These are phyloP conservation scores for Lachancea cidri DNA, from an alignment of 805 yeast species.

Conservation along the genomic window DNA sequence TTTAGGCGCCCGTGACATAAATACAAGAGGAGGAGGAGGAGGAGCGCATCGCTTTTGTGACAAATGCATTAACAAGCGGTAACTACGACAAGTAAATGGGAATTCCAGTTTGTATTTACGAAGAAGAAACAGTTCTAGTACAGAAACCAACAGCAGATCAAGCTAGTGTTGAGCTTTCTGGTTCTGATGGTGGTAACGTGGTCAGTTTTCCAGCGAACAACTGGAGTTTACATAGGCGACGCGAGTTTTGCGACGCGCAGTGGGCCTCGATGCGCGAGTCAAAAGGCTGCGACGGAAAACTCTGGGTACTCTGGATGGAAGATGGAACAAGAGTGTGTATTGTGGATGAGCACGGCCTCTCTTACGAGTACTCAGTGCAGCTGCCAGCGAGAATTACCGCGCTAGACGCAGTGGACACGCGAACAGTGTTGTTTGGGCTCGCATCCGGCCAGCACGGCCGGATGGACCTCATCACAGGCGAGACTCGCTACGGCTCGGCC, in stretches of 20 bases:
- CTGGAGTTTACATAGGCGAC: neutral
- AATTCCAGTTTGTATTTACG: conserved; percentile 10
- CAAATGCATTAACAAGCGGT: no score
- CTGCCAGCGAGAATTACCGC: neutral
- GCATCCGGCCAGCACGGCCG: neutral
- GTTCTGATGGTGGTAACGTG: no score
- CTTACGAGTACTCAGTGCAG: neutral
- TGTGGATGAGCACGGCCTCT: neutral
- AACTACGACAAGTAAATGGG: no score
- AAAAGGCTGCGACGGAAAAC: conserved; percentile 5
- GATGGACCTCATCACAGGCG: conserved; percentile 1
- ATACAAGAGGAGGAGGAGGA: no score
- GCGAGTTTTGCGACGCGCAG: neutral
- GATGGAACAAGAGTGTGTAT: conserved; percentile 4
- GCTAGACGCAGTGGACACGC: conserved; percentile 2
- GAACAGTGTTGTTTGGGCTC: conserved; percentile 4
- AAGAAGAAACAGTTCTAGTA: neutral
- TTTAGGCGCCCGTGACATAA: neutral
- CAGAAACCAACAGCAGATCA: no score
- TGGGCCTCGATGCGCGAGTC: neutral
- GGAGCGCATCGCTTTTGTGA: no score
- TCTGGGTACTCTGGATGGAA: conserved; percentile 6
- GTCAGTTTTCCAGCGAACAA: neutral
- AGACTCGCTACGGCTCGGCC: neutral
- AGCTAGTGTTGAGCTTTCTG: no score